Evolutionary conservation across 495 filamentous ascomycete genomes (phyloP), one percentile per base, ranked within the genome.

Genomic region (Friedmanniomyces simplex): DNA sequence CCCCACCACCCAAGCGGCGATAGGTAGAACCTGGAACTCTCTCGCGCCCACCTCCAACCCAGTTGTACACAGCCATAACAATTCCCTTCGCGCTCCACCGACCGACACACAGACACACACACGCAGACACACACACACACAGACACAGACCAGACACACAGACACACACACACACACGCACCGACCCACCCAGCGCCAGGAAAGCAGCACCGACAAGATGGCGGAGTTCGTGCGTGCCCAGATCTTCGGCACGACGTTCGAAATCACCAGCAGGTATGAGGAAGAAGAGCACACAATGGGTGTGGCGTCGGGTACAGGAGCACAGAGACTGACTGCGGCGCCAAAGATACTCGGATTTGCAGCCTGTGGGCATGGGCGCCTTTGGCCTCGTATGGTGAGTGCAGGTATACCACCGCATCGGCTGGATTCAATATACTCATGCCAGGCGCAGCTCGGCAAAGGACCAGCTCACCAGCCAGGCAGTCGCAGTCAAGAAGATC

Each of bases 221-320:
- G 91, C 91, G 70, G 93, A 97, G 83, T 98, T 98, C 76, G 89
- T 97, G 66, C 87, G 93, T 71, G 91, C 93, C 68, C 89, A 96
- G 82, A 97, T 98, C 72, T 98, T 98, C 69, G 94, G 93, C 71
- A 97, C 94, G 51, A 96, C 93, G 61, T 98, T 98, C 67, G 93
- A 98, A 80, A 98, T 98, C 74, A 98, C 93, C 60, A 96, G 91
- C 78, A 85, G 93, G 91, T 96, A 81, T 65, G 75, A 58, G 47
- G 28, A n/a, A n/a, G n/a, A n/a, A 57, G 54, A 43, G 39, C 39
- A 62, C 32, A 18, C 8, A 2, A 41, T 2, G 42, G 42, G 51
- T 25, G 37, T 50, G 32, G 12, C 30, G 36, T 16, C n/a, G n/a
- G n/a, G n/a, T n/a, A n/a, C n/a, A n/a, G n/a, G 51, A 10, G 42